Base-by-base conservation (phyloP, 2,329 filamentous ascomycete genomes). In the Annulohypoxylon truncatum region DNA sequence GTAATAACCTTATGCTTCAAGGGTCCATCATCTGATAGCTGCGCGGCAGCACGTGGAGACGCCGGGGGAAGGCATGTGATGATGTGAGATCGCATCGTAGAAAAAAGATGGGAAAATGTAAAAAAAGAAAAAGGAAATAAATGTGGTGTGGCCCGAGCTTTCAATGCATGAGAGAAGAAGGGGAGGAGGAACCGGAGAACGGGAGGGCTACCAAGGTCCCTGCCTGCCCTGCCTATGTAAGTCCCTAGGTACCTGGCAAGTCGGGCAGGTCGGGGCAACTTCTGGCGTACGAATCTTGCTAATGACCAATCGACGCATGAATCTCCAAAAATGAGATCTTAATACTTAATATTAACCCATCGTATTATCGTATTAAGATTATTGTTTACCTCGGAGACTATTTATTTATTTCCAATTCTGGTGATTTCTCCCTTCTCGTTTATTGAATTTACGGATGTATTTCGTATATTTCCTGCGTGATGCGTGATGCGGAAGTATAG, bases 281-380 rank as follows among this genome's bases (percentile, higher is more conserved):
- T 28, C 31, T 18, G 26, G 28, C 13, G 24, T n/a, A 44, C 50
- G 10, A 54, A 54, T 60, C 61, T 18, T 22, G 28, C 26, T 31
- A 29, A 61, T 42, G 40, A 20, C 35, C 29, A 38, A 61, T 42
- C 24, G 40, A 31, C 44, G 66, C 66, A 69, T 69, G 56, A 69
- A 69, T 64, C 56, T 64, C 42, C 35, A 61, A 62, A 59, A 64
- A 64, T 64, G 57, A 64, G 60, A 67, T 67, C 50, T 56, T 61
- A 67, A 68, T 56, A 69, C 55, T 64, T 60, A 69, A 65, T 59
- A 69, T 58, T 64, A 61, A n/a, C 38, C 50, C 50, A 56, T 69
- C 64, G 64, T 69, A 69, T 67, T 67, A 58, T 69, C 64, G 64
- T 69, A 69, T 67, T 67, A 58, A 69, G 52, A 67, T 66, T 69